These are phyloP conservation scores for Verbena officinalis DNA, from an alignment of 257 asterid species.

Conservation along the genomic window DNA sequence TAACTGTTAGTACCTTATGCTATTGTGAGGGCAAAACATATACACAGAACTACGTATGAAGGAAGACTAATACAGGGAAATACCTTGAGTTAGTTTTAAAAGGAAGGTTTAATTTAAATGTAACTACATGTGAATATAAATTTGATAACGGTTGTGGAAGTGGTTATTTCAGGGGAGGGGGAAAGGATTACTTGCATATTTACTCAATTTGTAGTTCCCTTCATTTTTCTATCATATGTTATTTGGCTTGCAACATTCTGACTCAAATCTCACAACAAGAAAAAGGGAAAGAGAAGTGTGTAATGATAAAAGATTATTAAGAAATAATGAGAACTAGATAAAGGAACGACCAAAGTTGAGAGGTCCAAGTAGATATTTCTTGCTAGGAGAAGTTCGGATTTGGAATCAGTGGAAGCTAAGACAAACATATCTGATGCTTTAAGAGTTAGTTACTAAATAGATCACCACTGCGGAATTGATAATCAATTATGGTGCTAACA, in stretches of 20 bases:
- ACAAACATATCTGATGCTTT: not conserved
- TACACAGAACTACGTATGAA: not conserved
- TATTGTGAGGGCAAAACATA: not conserved
- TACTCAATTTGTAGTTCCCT: not conserved
- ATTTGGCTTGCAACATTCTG: not conserved
- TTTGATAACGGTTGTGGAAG: too few species aligned
- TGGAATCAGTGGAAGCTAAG: not conserved
- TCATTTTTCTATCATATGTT: not conserved
- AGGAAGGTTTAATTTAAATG: not conserved
- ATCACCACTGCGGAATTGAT: not conserved
- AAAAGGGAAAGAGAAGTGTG: not conserved
- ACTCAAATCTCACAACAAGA: not conserved
- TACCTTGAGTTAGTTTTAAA: not conserved
- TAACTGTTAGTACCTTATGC: not conserved
- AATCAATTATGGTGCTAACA: not conserved
- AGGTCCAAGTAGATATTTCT: not conserved
- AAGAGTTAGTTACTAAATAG: not conserved
- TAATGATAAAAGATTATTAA: not conserved
- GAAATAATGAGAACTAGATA: not conserved
- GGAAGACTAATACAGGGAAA: not conserved
- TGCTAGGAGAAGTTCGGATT: not conserved
- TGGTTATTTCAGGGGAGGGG: too few species aligned
- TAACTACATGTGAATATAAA: not conserved
- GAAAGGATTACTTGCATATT: not conserved
- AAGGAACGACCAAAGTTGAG: not conserved